These are phyloP conservation scores for Tricladium varicosporioides DNA, from an alignment of 2,329 filamentous ascomycete species.

Conservation along the genomic window DNA sequence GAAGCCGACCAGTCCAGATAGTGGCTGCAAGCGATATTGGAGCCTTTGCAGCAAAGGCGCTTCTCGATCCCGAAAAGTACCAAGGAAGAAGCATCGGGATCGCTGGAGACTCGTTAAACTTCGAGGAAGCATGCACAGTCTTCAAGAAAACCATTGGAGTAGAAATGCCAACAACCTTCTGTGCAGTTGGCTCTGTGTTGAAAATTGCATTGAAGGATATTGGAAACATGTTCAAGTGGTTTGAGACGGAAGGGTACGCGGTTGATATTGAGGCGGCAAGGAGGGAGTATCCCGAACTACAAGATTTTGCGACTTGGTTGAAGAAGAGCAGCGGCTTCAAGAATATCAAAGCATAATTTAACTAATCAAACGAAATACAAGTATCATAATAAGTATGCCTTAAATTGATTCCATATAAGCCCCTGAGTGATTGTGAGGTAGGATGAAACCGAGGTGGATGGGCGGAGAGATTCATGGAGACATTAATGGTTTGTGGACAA, in stretches of 20 bases:
- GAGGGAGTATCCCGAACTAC: conserved; percentile 41
- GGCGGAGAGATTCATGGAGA: too few relatives aligned
- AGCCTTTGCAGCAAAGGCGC: conserved; percentile 42
- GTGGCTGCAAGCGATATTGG: conserved; percentile 46
- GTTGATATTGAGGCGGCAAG: conserved; percentile 39
- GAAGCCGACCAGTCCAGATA: conserved; percentile 38
- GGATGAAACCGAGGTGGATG: too few relatives aligned
- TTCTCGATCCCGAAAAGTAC: conserved; percentile 40
- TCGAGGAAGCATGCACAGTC: conserved; percentile 29
- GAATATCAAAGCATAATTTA: too few relatives aligned
- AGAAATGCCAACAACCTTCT: conserved; percentile 30
- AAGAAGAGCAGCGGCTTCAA: conserved; percentile 33
- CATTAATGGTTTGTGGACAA: too few relatives aligned
- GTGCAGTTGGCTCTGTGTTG: conserved; percentile 24
- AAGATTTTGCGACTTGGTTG: conserved; percentile 46
- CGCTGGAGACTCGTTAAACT: conserved; percentile 45
- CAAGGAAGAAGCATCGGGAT: conserved; percentile 39
- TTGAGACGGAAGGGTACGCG: conserved; percentile 30
- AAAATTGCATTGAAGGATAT: conserved; percentile 28
- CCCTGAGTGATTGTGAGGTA: too few relatives aligned
- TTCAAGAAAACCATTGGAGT: conserved; percentile 33
- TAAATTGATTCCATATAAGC: too few relatives aligned
- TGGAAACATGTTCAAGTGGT: conserved; percentile 33
- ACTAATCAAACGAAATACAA: too few relatives aligned
- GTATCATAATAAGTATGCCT: too few relatives aligned